These are phyloP conservation scores for Epichloe sibirici DNA, from an alignment of 2,329 filamentous ascomycete genomes.

Conservation along the genomic window DNA sequence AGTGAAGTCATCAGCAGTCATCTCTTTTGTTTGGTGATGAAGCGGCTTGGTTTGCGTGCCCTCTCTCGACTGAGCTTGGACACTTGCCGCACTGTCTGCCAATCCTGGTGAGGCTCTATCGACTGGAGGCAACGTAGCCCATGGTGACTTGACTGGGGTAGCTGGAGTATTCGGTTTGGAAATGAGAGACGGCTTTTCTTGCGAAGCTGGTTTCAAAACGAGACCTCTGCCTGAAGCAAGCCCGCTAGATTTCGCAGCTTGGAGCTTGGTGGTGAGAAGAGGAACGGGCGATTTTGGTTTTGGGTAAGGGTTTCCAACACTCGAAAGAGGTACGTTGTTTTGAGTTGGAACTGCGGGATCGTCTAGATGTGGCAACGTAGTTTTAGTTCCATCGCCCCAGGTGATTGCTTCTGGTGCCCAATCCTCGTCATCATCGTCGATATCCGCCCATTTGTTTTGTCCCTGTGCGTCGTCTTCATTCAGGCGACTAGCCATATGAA, in stretches of 20 bases:
- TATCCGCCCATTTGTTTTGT: slow-evolving; percentile 79
- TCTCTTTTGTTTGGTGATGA: slow-evolving; percentile 56
- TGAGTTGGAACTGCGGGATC: slow-evolving; percentile 26
- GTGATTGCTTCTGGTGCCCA: slow-evolving; percentile 78
- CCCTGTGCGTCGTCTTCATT: slow-evolving; percentile 63
- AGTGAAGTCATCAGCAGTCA: slow-evolving; percentile 88
- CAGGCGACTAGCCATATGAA: slow-evolving; percentile 69
- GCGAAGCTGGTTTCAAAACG: slow-evolving; percentile 49
- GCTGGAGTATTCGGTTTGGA: slow-evolving; percentile 57
- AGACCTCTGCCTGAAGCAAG: slow-evolving; percentile 46
- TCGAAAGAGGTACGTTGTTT: slow-evolving; percentile 14
- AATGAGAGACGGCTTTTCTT: slow-evolving; percentile 61
- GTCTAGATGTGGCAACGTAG: slow-evolving; percentile 54
- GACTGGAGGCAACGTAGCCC: slow-evolving; percentile 76
- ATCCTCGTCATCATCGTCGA: slow-evolving; percentile 79
- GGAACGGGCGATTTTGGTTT: slow-evolving; percentile 34
- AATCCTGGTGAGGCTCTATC: slow-evolving; percentile 64
- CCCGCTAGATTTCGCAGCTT: slow-evolving; percentile 31
- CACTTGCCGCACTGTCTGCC: slow-evolving; percentile 38
- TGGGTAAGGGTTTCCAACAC: slow-evolving; percentile 19
- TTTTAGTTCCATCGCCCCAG: slow-evolving; percentile 82
- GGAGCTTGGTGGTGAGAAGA: slow-evolving; percentile 21
- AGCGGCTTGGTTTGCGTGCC: slow-evolving; percentile 39
- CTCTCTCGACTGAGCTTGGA: slow-evolving; percentile 43
- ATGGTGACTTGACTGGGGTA: slow-evolving; percentile 75